phyloP scores from a whole-genome alignment of 169 alveolate species.

The Plasmodium cynomolgi region DNA sequence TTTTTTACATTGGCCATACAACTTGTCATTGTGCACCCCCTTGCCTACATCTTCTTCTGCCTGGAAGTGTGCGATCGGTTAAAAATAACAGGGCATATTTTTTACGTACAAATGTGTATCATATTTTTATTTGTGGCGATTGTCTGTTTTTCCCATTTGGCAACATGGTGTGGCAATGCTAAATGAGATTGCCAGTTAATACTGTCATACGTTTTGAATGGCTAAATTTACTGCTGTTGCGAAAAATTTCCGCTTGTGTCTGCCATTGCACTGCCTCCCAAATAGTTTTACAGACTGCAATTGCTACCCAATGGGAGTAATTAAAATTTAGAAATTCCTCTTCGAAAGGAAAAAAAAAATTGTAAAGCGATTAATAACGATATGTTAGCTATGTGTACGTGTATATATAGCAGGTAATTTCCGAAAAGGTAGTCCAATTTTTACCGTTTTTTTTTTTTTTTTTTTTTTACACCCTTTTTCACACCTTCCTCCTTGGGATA shows the following conservation, averaged over 20 bases:
- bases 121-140: neutral
- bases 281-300: neutral
- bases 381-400: neutral
- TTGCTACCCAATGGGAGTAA: neutral
- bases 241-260: neutral
- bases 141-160: neutral
- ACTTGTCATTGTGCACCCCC: constrained; percentile 54
- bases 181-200: neutral
- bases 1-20: neutral
- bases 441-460: neutral
- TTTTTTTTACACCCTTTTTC: neutral
- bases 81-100: constrained; percentile 11
- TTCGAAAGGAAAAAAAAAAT: neutral
- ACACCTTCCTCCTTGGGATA: neutral
- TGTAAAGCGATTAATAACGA: neutral
- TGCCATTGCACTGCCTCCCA: constrained; percentile 7
- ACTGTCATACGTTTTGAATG: neutral
- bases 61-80: constrained; percentile 14
- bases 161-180: neutral
- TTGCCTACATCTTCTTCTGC: constrained; percentile 42
- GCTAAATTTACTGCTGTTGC: neutral
- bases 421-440: neutral
- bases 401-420: constrained; percentile 1
- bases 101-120: neutral
- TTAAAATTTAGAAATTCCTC: constrained; percentile 27